A percentile compares a stretch with the other conserved stretches of the same genome.
phyloP scores from a whole-genome alignment of 495 filamentous ascomycete species.

The Neurospora pannonica region DNA sequence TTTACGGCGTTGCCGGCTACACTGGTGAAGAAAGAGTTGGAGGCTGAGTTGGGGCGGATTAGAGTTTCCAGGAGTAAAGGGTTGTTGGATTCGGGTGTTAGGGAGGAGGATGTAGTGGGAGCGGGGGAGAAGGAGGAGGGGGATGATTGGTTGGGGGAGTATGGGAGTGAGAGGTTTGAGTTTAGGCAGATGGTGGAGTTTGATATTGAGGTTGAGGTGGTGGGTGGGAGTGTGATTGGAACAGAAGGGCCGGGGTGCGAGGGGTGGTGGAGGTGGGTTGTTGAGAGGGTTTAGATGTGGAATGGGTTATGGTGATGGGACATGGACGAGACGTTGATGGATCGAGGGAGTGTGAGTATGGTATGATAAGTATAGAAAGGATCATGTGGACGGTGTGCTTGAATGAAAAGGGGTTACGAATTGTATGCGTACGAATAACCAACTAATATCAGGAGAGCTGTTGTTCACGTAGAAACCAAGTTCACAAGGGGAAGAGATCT shows the following conservation, averaged over 20 bases:
- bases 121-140: constrained; percentile 48
- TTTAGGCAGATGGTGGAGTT: constrained; percentile 78
- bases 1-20: constrained; percentile 84
- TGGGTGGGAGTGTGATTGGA: constrained; percentile 61
- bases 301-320: neutral
- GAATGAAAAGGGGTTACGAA: neutral
- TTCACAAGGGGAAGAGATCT: neutral
- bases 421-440: neutral
- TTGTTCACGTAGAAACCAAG: no score
- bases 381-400: neutral
- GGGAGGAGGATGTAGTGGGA: constrained; percentile 40
- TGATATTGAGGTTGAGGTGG: constrained; percentile 66
- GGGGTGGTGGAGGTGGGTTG: constrained; percentile 85
- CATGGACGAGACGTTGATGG: neutral
- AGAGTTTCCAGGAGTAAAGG: constrained; percentile 70
- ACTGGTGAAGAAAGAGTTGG: constrained; percentile 65
- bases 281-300: constrained; percentile 17
- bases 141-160: constrained; percentile 74
- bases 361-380: neutral
- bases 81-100: constrained; percentile 64
- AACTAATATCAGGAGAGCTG: neutral
- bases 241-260: constrained; percentile 62
- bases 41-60: constrained; percentile 74
- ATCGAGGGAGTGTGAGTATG: no score
- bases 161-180: constrained; percentile 62